Evolutionary conservation across 306 rosid species (phyloP).

Genomic region (Morella rubra): DNA sequence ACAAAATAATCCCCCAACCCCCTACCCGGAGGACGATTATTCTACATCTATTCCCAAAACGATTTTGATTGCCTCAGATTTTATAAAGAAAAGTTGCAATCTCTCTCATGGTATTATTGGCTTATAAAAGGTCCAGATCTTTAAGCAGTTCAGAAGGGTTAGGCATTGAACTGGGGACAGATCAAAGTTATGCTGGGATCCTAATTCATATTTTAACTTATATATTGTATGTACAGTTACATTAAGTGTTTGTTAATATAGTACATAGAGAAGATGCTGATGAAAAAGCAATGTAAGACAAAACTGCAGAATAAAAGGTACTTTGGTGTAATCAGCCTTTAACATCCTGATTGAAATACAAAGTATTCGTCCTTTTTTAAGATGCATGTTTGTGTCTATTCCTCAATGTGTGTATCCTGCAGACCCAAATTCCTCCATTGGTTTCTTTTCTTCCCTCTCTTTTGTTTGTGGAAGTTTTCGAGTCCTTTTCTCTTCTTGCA

Average conservation of each 20-base stretch:
- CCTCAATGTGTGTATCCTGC: background rate
- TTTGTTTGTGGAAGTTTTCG: background rate
- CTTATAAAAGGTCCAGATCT: background rate
- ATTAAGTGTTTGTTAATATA: background rate
- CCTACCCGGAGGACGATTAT: too few species aligned
- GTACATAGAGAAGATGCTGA: background rate
- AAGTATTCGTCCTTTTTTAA: background rate
- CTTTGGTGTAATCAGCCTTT: background rate
- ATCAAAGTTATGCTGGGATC: background rate
- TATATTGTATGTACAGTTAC: background rate
- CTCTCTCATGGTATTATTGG: background rate
- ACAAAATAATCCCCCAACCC: too few species aligned
- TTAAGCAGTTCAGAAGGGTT: background rate
- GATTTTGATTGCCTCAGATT: too few species aligned
- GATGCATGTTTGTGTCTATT: background rate
- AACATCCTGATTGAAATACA: background rate
- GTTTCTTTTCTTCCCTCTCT: background rate
- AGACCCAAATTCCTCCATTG: background rate
- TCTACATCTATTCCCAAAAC: too few species aligned
- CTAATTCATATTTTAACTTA: background rate
- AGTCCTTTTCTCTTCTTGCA: conserved; percentile 26
- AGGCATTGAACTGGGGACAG: background rate
- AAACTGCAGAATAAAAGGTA: background rate
- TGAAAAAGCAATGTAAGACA: background rate
- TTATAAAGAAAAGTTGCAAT: too few species aligned